A percentile compares a stretch with the other conserved stretches of the same genome.
These are phyloP conservation scores for Aspergillus brasiliensis DNA, from an alignment of 2,329 filamentous ascomycete species.

Conservation along the genomic window DNA sequence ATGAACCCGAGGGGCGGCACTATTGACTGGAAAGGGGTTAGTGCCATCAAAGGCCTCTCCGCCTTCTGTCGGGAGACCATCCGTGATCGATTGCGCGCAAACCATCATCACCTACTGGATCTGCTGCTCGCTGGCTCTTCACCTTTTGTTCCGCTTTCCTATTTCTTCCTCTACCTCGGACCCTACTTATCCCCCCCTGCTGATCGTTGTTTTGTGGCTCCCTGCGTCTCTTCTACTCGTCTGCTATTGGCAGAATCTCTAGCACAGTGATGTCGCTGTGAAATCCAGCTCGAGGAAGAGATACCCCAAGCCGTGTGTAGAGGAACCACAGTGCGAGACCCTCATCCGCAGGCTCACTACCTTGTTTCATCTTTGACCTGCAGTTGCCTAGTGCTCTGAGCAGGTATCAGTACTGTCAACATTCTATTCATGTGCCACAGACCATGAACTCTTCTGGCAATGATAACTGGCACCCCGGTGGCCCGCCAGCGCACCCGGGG, in stretches of 20 bases:
- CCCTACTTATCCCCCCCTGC: not conserved
- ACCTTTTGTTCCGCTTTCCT: conserved; percentile 6
- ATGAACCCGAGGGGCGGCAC: conserved; percentile 22
- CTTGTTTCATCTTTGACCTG: conserved; percentile 2
- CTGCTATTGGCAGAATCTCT: conserved; percentile 16
- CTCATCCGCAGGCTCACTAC: conserved; percentile 7
- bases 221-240: conserved; percentile 2
- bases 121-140: conserved; percentile 22
- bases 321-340: conserved; percentile 20
- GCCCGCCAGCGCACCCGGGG: conserved; percentile 44
- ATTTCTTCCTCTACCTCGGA: conserved; percentile 1
- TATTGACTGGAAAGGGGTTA: conserved; percentile 27
- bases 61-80: conserved; percentile 35
- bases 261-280: conserved; percentile 32
- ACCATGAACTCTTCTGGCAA: conserved; percentile 47
- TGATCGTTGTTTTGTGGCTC: not conserved
- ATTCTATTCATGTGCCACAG: conserved; percentile 24
- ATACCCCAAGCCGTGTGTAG: conserved; percentile 27
- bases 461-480: conserved; percentile 47
- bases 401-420: conserved; percentile 6
- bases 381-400: not conserved
- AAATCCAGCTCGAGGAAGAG: conserved; percentile 27
- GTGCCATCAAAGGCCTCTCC: conserved; percentile 35
- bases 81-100: conserved; percentile 44
- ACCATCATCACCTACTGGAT: conserved; percentile 29